Conservation (phyloP, 1,139 yeast species). For the Waltiozyma sp. region DNA sequence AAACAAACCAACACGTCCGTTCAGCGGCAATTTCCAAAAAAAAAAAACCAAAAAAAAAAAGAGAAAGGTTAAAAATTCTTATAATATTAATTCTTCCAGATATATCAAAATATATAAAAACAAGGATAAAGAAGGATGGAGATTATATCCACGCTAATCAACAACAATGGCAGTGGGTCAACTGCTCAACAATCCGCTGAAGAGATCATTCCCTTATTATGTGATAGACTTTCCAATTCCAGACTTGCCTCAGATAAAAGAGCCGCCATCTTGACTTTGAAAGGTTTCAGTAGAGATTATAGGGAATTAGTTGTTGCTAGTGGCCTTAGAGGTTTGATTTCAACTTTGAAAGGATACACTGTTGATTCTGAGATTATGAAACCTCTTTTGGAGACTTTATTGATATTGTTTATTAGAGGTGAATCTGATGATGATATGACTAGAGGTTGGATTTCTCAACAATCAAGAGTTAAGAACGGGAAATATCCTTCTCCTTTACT, state of each 20-base stretch:
- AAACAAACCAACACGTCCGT: too few species aligned
- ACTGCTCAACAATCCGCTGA: slow-evolving; percentile 47
- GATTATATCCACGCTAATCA: slow-evolving; percentile 37
- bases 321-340: slow-evolving; percentile 68
- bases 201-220: slow-evolving; percentile 80
- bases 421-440: slow-evolving; percentile 44
- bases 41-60: too few species aligned
- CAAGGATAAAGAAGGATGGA: slow-evolving; percentile 34
- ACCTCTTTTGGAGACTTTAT: slow-evolving; percentile 75
- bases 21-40: too few species aligned
- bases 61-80: too few species aligned
- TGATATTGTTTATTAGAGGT: slow-evolving; percentile 68
- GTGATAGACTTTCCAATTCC: slow-evolving; percentile 81
- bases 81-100: too few species aligned
- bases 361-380: slow-evolving; percentile 66
- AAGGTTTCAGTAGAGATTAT: slow-evolving; percentile 82
- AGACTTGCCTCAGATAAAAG: slow-evolving; percentile 75
- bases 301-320: slow-evolving; percentile 86
- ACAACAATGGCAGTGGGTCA: slow-evolving; percentile 25
- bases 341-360: slow-evolving; percentile 54
- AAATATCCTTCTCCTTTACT: slow-evolving; percentile 75
- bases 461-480: slow-evolving; percentile 68
- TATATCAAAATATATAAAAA: too few species aligned
- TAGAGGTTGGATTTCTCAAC: slow-evolving; percentile 58
- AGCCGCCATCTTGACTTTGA: slow-evolving; percentile 83